Conservation (phyloP, 192 early-diverging fungal genomes). For the Allomyces arbusculus region DNA sequence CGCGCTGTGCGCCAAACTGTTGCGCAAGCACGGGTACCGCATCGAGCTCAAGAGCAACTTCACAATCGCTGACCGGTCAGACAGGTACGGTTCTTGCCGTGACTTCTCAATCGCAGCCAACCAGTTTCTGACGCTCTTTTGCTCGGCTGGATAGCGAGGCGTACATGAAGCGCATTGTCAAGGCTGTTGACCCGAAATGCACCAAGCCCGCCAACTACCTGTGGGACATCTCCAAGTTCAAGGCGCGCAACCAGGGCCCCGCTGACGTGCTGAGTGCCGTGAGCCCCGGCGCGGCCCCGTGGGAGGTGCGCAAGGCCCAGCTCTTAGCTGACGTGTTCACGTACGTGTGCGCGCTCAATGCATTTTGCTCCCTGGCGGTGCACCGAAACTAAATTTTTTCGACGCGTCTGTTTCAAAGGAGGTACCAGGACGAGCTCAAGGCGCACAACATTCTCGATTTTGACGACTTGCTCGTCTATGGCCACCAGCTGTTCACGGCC, state of each 20-base stretch:
- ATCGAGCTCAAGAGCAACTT: constrained; percentile 8
- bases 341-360: too few species aligned
- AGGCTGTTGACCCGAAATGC: not conserved
- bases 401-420: not conserved
- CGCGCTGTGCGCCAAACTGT: constrained; percentile 3
- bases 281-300: not conserved
- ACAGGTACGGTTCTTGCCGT: constrained; percentile 2
- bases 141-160: not conserved
- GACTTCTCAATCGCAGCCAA: constrained; percentile 2
- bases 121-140: not conserved
- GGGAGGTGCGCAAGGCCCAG: not conserved
- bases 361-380: too few species aligned
- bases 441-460: not conserved
- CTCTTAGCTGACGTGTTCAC: not conserved
- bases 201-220: not conserved
- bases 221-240: not conserved
- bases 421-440: not conserved
- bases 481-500: not conserved
- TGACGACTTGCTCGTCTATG: not conserved
- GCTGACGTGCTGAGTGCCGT: not conserved
- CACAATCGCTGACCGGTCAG: constrained; percentile 7
- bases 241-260: not conserved
- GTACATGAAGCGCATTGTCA: not conserved
- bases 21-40: not conserved
- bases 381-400: not conserved